Evolutionary conservation across 1,139 yeast species (phyloP).

Genomic region (Magnusiomyces fungicola): DNA sequence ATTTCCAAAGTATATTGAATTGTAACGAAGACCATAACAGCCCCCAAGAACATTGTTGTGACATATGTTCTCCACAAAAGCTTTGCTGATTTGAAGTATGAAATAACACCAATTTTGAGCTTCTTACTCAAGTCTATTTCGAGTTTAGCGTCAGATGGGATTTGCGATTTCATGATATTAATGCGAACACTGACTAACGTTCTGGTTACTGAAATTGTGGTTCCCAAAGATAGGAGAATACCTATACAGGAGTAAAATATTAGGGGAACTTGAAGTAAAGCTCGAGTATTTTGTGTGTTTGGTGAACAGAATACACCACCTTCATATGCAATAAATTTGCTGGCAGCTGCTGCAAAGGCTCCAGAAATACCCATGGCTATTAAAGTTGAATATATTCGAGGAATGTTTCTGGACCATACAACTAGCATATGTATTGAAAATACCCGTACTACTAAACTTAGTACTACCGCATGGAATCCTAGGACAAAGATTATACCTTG

Average conservation of each 20-base stretch:
- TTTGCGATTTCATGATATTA: slow-evolving; percentile 8
- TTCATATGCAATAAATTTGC: slow-evolving; percentile 12
- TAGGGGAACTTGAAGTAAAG: slow-evolving; percentile 11
- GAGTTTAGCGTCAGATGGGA: slow-evolving; percentile 2
- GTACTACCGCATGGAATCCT: slow-evolving; percentile 15
- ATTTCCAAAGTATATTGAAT: slow-evolving; percentile 11
- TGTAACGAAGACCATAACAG: slow-evolving; percentile 15
- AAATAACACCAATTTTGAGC: slow-evolving; percentile 2
- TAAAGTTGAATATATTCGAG: slow-evolving; percentile 13
- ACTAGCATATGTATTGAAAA: slow-evolving; percentile 15
- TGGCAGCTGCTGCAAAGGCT: slow-evolving; percentile 16
- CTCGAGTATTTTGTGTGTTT: slow-evolving; percentile 6
- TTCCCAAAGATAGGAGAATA: slow-evolving; percentile 7
- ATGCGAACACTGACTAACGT: slow-evolving; percentile 7
- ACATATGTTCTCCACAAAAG: slow-evolving; percentile 20
- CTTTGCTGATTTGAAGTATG: slow-evolving; percentile 14
- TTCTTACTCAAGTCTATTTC: background rate
- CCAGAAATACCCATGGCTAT: slow-evolving; percentile 13
- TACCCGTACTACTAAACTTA: slow-evolving; percentile 16
- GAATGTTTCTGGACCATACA: slow-evolving; percentile 14
- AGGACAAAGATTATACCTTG: slow-evolving; percentile 19
- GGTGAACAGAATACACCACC: slow-evolving; percentile 12
- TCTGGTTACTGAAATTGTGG: slow-evolving; percentile 15
- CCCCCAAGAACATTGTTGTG: slow-evolving; percentile 14
- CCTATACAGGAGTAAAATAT: slow-evolving; percentile 12